Evolutionary conservation across 257 asterid genomes (phyloP).

Genomic region (Penstemon barbatus): DNA sequence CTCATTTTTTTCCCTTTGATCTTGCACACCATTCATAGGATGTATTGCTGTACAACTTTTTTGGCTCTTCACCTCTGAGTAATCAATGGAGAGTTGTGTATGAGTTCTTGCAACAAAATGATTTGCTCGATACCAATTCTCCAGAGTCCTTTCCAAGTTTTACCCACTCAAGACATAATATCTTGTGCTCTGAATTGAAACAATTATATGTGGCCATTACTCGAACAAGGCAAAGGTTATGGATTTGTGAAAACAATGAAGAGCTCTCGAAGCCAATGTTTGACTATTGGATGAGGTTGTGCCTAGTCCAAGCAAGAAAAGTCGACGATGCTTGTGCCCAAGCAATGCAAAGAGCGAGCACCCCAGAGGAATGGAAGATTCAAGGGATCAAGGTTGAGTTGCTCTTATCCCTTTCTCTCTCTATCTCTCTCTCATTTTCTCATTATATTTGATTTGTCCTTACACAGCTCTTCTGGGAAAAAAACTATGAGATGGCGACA

Average conservation of each 20-base stretch:
- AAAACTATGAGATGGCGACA: slow-evolving; percentile 64
- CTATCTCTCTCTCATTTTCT: not conserved
- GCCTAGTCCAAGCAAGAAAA: slow-evolving; percentile 52
- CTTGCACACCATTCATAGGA: slow-evolving; percentile 40
- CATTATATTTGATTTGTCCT: not conserved
- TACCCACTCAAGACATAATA: slow-evolving; percentile 46
- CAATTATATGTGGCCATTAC: slow-evolving; percentile 70
- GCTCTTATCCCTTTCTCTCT: not conserved
- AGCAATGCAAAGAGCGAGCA: slow-evolving; percentile 69
- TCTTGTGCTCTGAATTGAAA: slow-evolving; percentile 67
- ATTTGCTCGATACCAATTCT: slow-evolving; percentile 38
- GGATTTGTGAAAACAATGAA: slow-evolving; percentile 64
- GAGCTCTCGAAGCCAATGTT: slow-evolving; percentile 58
- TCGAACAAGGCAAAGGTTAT: slow-evolving; percentile 67
- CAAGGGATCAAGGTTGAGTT: slow-evolving; percentile 58
- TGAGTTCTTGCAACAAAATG: slow-evolving; percentile 48
- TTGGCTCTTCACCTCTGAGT: slow-evolving; percentile 60
- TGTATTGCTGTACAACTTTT: slow-evolving; percentile 63
- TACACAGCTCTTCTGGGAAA: slow-evolving; percentile 64
- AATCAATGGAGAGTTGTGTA: slow-evolving; percentile 72
- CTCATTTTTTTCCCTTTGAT: not conserved
- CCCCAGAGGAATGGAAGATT: slow-evolving; percentile 65
- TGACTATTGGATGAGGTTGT: slow-evolving; percentile 58
- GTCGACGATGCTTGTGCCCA: slow-evolving; percentile 55
- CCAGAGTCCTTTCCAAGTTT: slow-evolving; percentile 47